Evolutionary conservation across 345 rosid species (phyloP), one percentile per base, ranked within the genome.

Genomic region (Lumnitzera racemosa): DNA sequence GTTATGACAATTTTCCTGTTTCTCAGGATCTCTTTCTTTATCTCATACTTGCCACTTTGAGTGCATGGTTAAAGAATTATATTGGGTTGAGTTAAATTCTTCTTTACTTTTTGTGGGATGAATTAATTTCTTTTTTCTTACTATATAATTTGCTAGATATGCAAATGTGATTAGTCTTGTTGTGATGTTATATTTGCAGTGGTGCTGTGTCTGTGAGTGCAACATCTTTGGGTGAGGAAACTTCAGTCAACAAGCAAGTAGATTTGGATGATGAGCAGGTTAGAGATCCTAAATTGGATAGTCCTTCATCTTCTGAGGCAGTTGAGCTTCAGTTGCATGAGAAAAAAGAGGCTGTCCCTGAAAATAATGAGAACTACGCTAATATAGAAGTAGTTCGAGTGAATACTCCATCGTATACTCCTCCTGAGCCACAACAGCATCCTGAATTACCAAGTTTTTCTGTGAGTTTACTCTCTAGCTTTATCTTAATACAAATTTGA

Each of bases 271-370:
- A 83, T 49, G 86, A 78, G 64, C 73, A 68, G 56, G 80, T 71
- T 56, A 74, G 78, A 85, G 70, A 70, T 65, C 78, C 90, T 29
- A 83, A 70, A 49, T 77, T 87, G 50, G 80, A 64, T 66, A 84
- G 92, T 59, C 82, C 91, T 9, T 61, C 77, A 13, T 81, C 96
- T n/a, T 71, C 73, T 66, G 70, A 60, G 47, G 66, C 72, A 2
- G 77, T 87, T 47, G 92, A 83, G 65, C 80, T 72, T 70, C 88
- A 76, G 46, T 71, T 77, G 47, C 74, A 85, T 55, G 89, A 81
- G 53, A 80, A 70, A 41, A 77, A 74, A 55, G 83, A 81, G 55
- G 56, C 81, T 29, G 75, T 77, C 68, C 74, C 96, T 61, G 82
- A 81, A 51, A 79, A 76, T 72, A 56, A 83, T 67, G 90, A 79